Evolutionary conservation across 306 rosid species (phyloP).

Genomic region (Vigna nakashimae): DNA sequence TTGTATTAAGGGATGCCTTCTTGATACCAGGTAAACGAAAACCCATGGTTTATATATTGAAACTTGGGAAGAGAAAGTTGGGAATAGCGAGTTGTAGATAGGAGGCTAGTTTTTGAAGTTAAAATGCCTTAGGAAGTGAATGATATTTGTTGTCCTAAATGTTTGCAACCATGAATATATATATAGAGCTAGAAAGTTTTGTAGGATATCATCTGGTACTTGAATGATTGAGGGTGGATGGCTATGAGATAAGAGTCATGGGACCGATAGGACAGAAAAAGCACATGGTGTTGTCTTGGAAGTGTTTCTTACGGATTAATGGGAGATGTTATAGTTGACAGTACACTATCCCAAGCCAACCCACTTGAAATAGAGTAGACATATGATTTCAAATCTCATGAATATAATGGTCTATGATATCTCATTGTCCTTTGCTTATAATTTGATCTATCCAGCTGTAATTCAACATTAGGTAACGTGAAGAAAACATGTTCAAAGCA

Average conservation of each 20-base stretch:
- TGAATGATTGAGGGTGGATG: neutral
- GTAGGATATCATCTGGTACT: neutral
- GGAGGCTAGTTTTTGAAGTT: slow-evolving; percentile 7
- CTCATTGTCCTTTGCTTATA: neutral
- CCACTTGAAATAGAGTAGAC: neutral
- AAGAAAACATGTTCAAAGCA: too few species aligned
- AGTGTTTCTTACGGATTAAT: neutral
- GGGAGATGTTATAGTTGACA: neutral
- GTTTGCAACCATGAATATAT: neutral
- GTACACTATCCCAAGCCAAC: neutral
- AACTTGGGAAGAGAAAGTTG: neutral
- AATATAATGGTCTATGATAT: neutral
- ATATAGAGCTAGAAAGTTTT: neutral
- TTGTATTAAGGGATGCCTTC: neutral
- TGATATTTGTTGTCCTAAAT: neutral
- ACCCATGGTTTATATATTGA: slow-evolving; percentile 24
- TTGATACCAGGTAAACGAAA: slow-evolving; percentile 32
- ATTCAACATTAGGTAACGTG: too few species aligned
- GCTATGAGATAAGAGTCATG: neutral
- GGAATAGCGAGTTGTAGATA: neutral
- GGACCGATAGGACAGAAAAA: neutral
- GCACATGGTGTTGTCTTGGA: neutral
- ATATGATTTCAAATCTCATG: neutral
- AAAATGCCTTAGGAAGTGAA: neutral
- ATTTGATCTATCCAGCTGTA: neutral